Evolutionary conservation across 179 eudicot genomes (phyloP).

Genomic region (Pouteria campechiana): DNA sequence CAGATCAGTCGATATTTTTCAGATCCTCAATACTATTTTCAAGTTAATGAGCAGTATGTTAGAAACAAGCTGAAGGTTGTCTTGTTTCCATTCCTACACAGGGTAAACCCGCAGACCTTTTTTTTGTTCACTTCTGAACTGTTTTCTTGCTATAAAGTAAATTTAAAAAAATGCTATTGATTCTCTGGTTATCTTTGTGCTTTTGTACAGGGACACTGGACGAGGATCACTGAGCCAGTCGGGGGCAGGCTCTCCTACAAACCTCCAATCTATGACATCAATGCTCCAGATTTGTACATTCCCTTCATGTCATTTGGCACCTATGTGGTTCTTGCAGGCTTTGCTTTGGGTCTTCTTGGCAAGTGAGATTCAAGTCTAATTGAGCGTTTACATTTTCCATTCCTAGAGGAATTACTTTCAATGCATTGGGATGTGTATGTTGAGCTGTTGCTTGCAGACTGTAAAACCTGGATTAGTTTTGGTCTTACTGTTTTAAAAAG

Average conservation of each 20-base stretch:
- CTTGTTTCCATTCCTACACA: slow-evolving; percentile 75
- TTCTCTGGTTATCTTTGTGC: background rate
- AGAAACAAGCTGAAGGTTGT: slow-evolving; percentile 86
- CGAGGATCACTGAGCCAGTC: slow-evolving; percentile 80
- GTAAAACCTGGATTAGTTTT: no score
- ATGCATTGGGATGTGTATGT: background rate
- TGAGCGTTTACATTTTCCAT: background rate
- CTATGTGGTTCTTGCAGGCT: slow-evolving; percentile 70
- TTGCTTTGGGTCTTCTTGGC: slow-evolving; percentile 68
- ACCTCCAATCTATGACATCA: slow-evolving; percentile 81
- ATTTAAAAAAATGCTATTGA: no score
- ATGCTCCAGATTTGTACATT: slow-evolving; percentile 89
- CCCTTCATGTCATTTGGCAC: slow-evolving; percentile 85
- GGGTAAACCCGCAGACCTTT: slow-evolving; percentile 31
- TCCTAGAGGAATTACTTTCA: background rate
- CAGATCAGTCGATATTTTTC: slow-evolving; percentile 85
- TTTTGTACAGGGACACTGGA: slow-evolving; percentile 71
- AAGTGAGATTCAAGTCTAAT: slow-evolving; percentile 41
- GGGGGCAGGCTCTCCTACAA: slow-evolving; percentile 81
- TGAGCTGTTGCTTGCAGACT: no score
- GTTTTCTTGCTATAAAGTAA: background rate
- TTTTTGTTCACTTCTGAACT: background rate
- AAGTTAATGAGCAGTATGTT: slow-evolving; percentile 85
- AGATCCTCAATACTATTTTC: slow-evolving; percentile 82
- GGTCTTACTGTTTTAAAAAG: background rate